Evolutionary conservation across 164 flowering plant genomes (phyloP), one percentile per base, ranked within the genome.

Genomic region (Piper longum): DNA sequence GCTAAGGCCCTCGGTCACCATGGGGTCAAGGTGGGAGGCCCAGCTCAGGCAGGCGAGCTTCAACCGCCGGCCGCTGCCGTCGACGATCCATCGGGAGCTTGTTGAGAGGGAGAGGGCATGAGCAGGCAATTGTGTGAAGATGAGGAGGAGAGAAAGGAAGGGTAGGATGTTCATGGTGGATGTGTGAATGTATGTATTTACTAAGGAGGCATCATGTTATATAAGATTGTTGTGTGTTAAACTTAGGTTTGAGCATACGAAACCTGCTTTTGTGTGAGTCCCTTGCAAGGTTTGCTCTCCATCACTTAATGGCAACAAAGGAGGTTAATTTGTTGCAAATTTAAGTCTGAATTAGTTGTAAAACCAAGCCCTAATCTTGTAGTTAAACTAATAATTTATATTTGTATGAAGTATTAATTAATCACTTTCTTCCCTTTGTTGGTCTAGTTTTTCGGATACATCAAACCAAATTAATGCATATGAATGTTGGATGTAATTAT

Each of bases 1-100:
- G 83, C 76, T 80, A 4, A 92, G 89, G 41, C 98, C 98, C 71
- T 92, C 98, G 0, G 98, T 92, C 68, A 88, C 88, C n/a, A n/a
- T n/a, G n/a, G n/a, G n/a, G n/a, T n/a, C n/a, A n/a, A n/a, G n/a
- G n/a, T n/a, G n/a, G n/a, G n/a, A n/a, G n/a, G n/a, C n/a, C n/a
- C n/a, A n/a, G n/a, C n/a, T n/a, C n/a, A n/a, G n/a, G n/a, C n/a
- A n/a, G n/a, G n/a, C n/a, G n/a, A n/a, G n/a, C n/a, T n/a, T n/a
- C n/a, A n/a, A n/a, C 1, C 98, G 72, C 16, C 60, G 62, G 39
- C 87, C 89, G 1, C 17, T 52, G n/a, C 74, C 82, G 67, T 89
- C 84, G 19, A 89, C 89, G 55, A 92, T 81, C 98, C 96, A 89
- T 64, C 98, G 70, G 0, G 91, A 83, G 48, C 70, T 59, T 42